Percentiles rank a stretch among this genome's conserved stretches.
Evolutionary conservation across 805 yeast species (phyloP).

Genomic region (Pichia eremophila): DNA sequence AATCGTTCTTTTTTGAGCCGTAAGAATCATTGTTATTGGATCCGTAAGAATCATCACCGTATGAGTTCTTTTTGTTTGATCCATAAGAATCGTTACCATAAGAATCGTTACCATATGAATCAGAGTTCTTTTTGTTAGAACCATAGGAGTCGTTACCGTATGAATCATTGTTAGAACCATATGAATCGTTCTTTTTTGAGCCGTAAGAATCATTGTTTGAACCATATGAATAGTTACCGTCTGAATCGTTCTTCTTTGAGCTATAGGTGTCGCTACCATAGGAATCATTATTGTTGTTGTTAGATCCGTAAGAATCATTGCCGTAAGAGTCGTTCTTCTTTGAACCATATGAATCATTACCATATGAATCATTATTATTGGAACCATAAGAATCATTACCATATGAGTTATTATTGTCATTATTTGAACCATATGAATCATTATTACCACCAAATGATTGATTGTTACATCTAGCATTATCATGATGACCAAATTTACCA

Average conservation of each 20-base stretch:
- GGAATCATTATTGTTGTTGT: conserved; percentile 6
- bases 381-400: background rate
- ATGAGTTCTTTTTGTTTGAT: conserved; percentile 17
- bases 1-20: conserved; percentile 6
- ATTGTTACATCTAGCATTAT: conserved; percentile 6
- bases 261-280: background rate
- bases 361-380: conserved; percentile 1
- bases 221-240: conserved; percentile 20
- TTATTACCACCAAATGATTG: conserved; percentile 20
- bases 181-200: background rate
- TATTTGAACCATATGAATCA: conserved; percentile 10
- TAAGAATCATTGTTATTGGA: conserved; percentile 12
- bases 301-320: conserved; percentile 12
- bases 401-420: conserved; percentile 20
- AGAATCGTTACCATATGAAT: conserved; percentile 7
- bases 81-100: conserved; percentile 26
- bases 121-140: background rate
- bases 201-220: conserved; percentile 10
- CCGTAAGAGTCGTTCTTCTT: conserved; percentile 17
- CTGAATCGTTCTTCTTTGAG: conserved; percentile 8
- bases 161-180: conserved; percentile 13
- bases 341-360: conserved; percentile 17
- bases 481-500: conserved; percentile 18
- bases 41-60: conserved; percentile 27
- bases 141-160: conserved; percentile 17